Conservation (phyloP, 371 early-diverging fungal species). For the Neoconidiobolus thromboides region DNA sequence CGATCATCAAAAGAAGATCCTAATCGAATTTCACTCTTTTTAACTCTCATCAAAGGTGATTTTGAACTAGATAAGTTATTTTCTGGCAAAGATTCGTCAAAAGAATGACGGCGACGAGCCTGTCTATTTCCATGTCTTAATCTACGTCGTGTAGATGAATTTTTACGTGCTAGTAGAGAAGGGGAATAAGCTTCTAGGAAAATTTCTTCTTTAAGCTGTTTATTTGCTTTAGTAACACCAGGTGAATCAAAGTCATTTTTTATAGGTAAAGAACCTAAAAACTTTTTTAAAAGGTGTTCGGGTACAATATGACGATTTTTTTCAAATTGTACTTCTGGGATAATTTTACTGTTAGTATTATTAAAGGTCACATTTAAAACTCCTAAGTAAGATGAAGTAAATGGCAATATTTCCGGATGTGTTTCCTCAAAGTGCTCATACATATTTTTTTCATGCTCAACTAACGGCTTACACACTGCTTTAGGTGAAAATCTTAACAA, state of each 20-base stretch:
- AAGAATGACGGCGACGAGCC: conserved; percentile 9
- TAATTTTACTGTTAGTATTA: conserved; percentile 13
- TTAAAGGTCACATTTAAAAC: conserved; percentile 79
- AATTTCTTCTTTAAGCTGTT: conserved; percentile 42
- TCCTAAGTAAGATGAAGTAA: conserved; percentile 79
- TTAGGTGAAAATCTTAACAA: conserved; percentile 62
- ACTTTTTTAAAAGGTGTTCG: conserved; percentile 29
- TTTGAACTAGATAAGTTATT: conserved; percentile 9
- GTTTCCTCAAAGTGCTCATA: conserved; percentile 66
- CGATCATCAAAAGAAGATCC: not conserved
- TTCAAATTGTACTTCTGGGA: conserved; percentile 54
- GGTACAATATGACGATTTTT: conserved; percentile 60
- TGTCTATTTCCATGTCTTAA: not conserved
- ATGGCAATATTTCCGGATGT: conserved; percentile 63
- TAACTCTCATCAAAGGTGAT: conserved; percentile 12
- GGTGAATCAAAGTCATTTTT: conserved; percentile 7
- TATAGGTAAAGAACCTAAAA: conserved; percentile 9
- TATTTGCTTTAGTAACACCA: conserved; percentile 19
- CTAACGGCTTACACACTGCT: conserved; percentile 77
- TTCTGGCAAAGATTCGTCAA: conserved; percentile 11
- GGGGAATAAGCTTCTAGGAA: conserved; percentile 58
- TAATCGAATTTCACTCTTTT: conserved; percentile 5
- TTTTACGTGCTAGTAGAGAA: conserved; percentile 28
- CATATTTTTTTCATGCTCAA: conserved; percentile 58
- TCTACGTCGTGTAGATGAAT: not conserved